Base-by-base conservation (phyloP, 352 stramenopile species). In the Stramenopiles sp. region DNA sequence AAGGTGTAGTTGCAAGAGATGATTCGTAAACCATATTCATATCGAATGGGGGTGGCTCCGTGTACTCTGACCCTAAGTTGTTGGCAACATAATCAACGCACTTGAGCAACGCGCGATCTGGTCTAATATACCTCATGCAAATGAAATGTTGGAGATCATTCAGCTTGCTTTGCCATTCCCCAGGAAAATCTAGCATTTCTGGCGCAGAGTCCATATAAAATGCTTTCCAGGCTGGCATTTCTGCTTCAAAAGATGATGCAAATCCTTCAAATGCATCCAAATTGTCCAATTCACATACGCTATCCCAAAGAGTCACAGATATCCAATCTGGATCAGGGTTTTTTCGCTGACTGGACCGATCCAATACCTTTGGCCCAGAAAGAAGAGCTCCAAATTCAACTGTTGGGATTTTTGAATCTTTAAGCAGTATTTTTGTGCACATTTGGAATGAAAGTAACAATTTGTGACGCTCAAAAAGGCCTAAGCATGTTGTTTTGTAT, bases 311-410 rank as follows among this genome's bases (percentile, higher is more conserved):
- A 8, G 85, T 84, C 14, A 44, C 83, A 55, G 89, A 87, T 33
- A 92, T 84, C 88, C 88, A 92, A 27, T 88, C 83, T 14, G 84
- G 81, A 25, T 84, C 83, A 29, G 88, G 88, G 67, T 93, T 91
- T 27, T 55, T 55, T 14, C 83, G 82, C 83, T 92, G 88, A 32
- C 84, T 82, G 1, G 80, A 76, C 67, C 86, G 82, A 75, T 92
- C 87, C 1, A 91, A 80, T 4, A 91, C 84, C 33, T 87, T 83
- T 7, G 91, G 92, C 67, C 94, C 94, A 75, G 95, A 95, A 8
- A 96, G 86, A 30, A 98, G 87, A 82, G 97, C 98, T 67, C 97
- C 91, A 82, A 97, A 97, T 83, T 98, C 94, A 1, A 96, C 89
- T 33, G 88, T 81, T 1, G 92, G 91, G 0, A 98, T 86, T 81